A percentile compares a stretch with the other conserved stretches of the same genome.
Conservation (phyloP, 2,329 filamentous ascomycete species). For the Onygena corvina region DNA sequence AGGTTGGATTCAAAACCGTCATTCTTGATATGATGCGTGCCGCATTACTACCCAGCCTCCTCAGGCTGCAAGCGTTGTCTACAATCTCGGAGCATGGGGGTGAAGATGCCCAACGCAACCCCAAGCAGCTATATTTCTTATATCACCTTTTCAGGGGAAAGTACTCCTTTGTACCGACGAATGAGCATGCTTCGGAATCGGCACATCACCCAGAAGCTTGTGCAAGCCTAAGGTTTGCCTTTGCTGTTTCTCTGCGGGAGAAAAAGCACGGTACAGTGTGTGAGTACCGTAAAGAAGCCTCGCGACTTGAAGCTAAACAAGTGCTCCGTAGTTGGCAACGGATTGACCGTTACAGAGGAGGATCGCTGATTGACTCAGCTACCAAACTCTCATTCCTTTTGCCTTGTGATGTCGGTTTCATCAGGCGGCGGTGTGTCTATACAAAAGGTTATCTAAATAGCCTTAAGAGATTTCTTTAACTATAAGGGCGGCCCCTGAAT, state of each 20-base stretch:
- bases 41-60: constrained; percentile 1
- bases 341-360: neutral
- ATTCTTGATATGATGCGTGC: neutral
- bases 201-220: neutral
- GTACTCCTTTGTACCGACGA: neutral
- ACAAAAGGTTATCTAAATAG: neutral
- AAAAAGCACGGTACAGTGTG: no score
- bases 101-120: constrained; percentile 3
- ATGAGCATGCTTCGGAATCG: neutral
- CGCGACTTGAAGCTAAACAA: neutral
- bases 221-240: neutral
- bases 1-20: neutral
- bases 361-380: neutral
- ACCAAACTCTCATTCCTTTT: neutral
- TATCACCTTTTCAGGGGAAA: no score
- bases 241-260: neutral
- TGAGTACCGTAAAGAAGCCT: neutral
- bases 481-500: constrained; percentile 2
- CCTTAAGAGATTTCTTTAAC: neutral
- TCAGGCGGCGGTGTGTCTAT: neutral
- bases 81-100: neutral
- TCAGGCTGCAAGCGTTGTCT: neutral
- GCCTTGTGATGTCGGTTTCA: neutral
- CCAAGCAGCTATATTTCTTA: no score
- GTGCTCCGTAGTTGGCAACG: no score